Base-by-base conservation (phyloP, 1,284 basidiomycete genomes). In the Cryptococcus floricola region DNA sequence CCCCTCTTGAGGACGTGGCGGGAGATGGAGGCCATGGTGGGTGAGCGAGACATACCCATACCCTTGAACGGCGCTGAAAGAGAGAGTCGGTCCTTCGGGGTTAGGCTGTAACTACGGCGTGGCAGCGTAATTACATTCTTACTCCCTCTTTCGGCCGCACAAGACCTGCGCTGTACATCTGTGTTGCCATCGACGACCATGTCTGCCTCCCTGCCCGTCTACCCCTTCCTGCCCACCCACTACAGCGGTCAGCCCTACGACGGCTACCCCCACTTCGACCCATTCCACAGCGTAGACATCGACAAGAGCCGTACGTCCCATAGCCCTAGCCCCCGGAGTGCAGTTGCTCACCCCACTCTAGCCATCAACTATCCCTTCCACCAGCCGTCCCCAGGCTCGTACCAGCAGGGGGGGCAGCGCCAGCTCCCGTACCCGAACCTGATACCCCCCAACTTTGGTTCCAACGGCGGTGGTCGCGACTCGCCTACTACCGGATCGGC, bases 1-100 rank as follows among this genome's bases (percentile, higher is more conserved):
- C 76, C 75, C 62, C 76, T 68, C 53, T 65, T 61, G 60, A 72
- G 60, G 60, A 71, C 54, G 31, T 63, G 65, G 59, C 76, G 63
- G 56, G 72, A 60, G 52, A 64, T 69, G 59, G 70, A 72, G 59
- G 74, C 70, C 75, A 77, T 77, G 19, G 19, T 46, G 48, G 41
- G 48, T 38, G 53, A 52, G 58, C 54, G 49, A 27, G n/a, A 19
- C 3, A 45, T 50, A 41, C n/a, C 19, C 3, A 45, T 50, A 41
- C n/a, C 19, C 10, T 13, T 9, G 12, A 2, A 27, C 8, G 14
- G 9, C 16, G 12, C 8, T 19, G 31, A 28, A 25, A 39, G 39
- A 23, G 18, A 25, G 23, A 23, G 23, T 2, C 16, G 41, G 39
- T 19, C 50, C 50, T 38, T 52, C 43, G 48, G 48, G 18, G 19